These are phyloP conservation scores for Brasenia schreberi DNA, from an alignment of 164 flowering plant species.

Conservation along the genomic window DNA sequence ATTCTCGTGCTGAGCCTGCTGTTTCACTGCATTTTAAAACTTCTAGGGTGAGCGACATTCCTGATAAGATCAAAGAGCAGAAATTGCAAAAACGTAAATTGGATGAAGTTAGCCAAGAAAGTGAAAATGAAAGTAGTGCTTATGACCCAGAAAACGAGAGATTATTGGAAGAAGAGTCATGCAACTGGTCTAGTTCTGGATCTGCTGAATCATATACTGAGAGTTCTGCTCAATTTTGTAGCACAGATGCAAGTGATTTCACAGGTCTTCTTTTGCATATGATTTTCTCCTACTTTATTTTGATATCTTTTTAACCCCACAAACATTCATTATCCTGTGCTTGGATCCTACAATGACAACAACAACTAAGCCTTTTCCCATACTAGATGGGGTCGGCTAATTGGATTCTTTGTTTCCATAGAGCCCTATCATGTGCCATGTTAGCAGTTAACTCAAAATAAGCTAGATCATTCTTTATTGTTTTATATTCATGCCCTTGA, in stretches of 20 bases:
- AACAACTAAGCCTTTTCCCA: too few species aligned
- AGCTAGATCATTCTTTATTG: too few species aligned
- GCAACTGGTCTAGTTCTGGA: conserved; percentile 88
- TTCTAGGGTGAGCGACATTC: conserved; percentile 36
- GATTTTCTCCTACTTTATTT: neutral
- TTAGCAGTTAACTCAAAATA: too few species aligned
- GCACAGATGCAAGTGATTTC: conserved; percentile 73
- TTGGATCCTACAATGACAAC: too few species aligned
- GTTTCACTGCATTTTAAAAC: conserved; percentile 43
- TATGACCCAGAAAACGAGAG: conserved; percentile 27
- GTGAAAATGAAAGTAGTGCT: conserved; percentile 18
- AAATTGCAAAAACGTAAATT: conserved; percentile 51
- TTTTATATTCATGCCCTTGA: too few species aligned
- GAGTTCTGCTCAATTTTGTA: conserved; percentile 64
- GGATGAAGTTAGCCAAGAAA: conserved; percentile 16
- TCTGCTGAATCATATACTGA: conserved; percentile 85
- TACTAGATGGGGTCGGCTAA: too few species aligned
- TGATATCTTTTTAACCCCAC: too few species aligned
- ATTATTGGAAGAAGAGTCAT: conserved; percentile 58
- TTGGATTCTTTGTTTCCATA: too few species aligned
- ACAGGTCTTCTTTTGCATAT: conserved; percentile 35
- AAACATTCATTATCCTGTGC: too few species aligned
- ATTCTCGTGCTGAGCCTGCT: conserved; percentile 61
- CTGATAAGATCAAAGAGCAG: conserved; percentile 44
- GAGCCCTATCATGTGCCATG: too few species aligned